Evolutionary conservation across 208 protist genomes (phyloP), one percentile per base, ranked within the genome.

Genomic region (Herpetomonas tarakana): DNA sequence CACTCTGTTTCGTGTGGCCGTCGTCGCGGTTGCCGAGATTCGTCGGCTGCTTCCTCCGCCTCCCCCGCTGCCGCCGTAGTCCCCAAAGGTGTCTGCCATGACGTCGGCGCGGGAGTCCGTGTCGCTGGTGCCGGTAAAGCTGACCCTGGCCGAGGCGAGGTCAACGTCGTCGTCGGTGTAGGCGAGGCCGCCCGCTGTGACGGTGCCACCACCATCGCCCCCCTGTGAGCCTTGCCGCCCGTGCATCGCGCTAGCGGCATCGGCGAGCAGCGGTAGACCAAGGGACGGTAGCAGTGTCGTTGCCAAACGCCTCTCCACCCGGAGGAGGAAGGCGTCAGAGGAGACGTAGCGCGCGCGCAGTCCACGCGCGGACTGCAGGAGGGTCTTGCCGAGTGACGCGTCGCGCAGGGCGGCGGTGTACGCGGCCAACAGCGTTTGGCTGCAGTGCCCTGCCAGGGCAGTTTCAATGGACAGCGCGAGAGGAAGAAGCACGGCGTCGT

Each of bases 401-500:
- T 82, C 66, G 29, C 71, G 72, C 39, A 72, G 52, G 2, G 76
- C 71, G 24, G 68, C 25, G 12, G 59, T 58, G 45, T 87, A 83
- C 30, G 68, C 71, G 3, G 30, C 21, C 2, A 73, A 1, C 16
- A 74, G 52, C 25, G 28, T 3, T 51, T 62, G 38, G 62, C 30
- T 35, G 39, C 35, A 31, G 0, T 7, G 14, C 30, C 44, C 25
- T 39, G 19, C 0, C 38, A 16, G 6, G 12, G 31, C 59, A 0
- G 49, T 30, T 49, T 86, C 69, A 14, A 85, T n/a, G 22, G 50
- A 65, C 25, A 89, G 55, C 3, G 68, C 64, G 35, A 85, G 70
- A n/a, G 83, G 75, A 16, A 94, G 66, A 24, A 94, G 64, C 12
- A 52, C 21, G 24, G 62, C 54, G 3, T 78, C 76, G 68, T 84